These are phyloP conservation scores for Cyberlindnera nakhonratchasimensis DNA, from an alignment of 805 yeast species.

Conservation along the genomic window DNA sequence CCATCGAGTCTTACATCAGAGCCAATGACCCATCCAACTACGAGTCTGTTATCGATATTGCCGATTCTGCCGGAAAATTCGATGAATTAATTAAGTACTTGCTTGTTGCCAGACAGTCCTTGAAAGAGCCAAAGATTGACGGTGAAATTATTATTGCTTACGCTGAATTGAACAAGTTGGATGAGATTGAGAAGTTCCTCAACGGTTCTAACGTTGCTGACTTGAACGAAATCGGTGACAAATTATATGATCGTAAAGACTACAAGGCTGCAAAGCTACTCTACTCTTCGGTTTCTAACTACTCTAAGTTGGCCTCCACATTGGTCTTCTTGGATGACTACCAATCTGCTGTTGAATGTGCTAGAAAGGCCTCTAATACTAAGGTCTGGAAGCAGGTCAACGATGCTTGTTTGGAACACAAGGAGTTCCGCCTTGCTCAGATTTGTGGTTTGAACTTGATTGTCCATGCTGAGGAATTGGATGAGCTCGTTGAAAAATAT, in stretches of 20 bases:
- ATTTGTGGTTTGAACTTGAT: constrained; percentile 97
- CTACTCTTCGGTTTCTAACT: constrained; percentile 82
- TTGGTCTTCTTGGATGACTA: constrained; percentile 88
- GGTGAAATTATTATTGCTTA: constrained; percentile 86
- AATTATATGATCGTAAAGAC: constrained; percentile 72
- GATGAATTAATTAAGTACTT: constrained; percentile 87
- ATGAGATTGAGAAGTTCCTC: constrained; percentile 81
- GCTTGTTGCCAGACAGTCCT: constrained; percentile 84
- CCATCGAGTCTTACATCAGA: constrained; percentile 85
- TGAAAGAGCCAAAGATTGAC: constrained; percentile 90
- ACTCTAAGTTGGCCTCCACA: constrained; percentile 95
- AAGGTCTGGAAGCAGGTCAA: constrained; percentile 97
- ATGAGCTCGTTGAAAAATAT: constrained; percentile 81
- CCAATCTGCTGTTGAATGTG: constrained; percentile 97
- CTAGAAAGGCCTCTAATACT: constrained; percentile 93
- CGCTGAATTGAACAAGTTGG: constrained; percentile 70
- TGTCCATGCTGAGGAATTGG: constrained; percentile 95
- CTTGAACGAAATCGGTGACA: constrained; percentile 88
- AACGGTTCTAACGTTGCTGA: constrained; percentile 91
- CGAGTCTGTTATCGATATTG: constrained; percentile 87
- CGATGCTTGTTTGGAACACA: constrained; percentile 91
- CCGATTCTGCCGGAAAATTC: constrained; percentile 94
- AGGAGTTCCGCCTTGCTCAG: constrained; percentile 95
- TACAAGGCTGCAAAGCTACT: constrained; percentile 92
- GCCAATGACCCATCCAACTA: constrained; percentile 90